Evolutionary conservation across 2,329 filamentous ascomycete genomes (phyloP).

Genomic region (Penicillium sp.): DNA sequence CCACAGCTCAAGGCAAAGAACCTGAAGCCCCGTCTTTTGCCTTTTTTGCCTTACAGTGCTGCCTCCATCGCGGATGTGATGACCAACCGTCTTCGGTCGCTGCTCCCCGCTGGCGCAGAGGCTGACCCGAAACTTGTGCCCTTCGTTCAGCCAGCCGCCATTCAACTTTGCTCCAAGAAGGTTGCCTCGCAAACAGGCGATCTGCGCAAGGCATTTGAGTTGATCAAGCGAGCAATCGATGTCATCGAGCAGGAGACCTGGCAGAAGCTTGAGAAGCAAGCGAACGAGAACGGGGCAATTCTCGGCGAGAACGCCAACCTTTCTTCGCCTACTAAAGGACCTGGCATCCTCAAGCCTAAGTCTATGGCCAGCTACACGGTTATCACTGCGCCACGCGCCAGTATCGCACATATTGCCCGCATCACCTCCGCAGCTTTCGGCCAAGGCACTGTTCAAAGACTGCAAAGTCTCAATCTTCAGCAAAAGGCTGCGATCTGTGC

Average conservation of each 20-base stretch:
- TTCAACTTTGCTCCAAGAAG: conserved; percentile 92
- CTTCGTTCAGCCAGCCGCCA: conserved; percentile 89
- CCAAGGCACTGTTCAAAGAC: conserved; percentile 80
- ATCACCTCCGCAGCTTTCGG: conserved; percentile 88
- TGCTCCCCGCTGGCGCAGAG: conserved; percentile 56
- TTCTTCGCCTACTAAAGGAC: conserved; percentile 50
- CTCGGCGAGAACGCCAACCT: conserved; percentile 81
- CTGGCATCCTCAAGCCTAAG: conserved; percentile 43
- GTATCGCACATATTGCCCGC: conserved; percentile 86
- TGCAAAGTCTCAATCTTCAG: conserved; percentile 87
- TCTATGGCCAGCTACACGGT: conserved; percentile 60
- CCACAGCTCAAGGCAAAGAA: conserved; percentile 91
- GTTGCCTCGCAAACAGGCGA: conserved; percentile 93
- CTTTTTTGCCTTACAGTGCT: conserved; percentile 90
- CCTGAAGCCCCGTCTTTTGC: conserved; percentile 82
- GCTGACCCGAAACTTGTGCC: conserved; percentile 66
- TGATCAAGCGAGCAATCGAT: conserved; percentile 86
- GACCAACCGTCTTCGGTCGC: conserved; percentile 74
- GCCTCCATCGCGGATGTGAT: conserved; percentile 86
- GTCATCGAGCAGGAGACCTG: conserved; percentile 83
- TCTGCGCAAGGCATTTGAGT: conserved; percentile 90
- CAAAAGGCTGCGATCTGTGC: conserved; percentile 94
- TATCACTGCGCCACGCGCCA: conserved; percentile 82
- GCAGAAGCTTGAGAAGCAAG: conserved; percentile 66
- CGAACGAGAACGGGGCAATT: conserved; percentile 65